These are phyloP conservation scores for Alloteropsis semialata DNA, from an alignment of 176 grass and related monocot genomes.

Conservation along the genomic window DNA sequence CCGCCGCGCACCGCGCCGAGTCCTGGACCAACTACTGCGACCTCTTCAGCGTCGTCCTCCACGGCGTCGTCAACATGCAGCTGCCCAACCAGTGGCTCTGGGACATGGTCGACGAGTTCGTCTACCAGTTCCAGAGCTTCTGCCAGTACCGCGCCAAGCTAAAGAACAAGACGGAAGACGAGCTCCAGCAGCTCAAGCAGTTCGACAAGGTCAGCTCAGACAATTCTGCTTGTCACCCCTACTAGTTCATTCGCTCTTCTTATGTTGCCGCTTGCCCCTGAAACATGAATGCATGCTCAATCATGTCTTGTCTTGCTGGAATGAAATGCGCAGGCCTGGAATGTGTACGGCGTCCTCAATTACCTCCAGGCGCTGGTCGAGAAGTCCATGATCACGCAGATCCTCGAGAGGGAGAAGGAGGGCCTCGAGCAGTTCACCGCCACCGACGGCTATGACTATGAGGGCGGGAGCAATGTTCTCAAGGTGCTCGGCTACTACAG, in stretches of 20 bases:
- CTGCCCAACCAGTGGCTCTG: slow-evolving; percentile 99
- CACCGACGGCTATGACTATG: slow-evolving; percentile 85
- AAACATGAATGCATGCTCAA: background rate
- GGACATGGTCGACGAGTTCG: slow-evolving; percentile 99
- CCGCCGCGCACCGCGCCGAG: slow-evolving; percentile 69
- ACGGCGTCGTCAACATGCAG: slow-evolving; percentile 99
- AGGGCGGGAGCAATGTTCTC: slow-evolving; percentile 92
- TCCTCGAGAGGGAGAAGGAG: slow-evolving; percentile 91
- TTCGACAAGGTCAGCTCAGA: slow-evolving; percentile 55
- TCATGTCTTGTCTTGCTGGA: background rate
- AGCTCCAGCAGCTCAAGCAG: slow-evolving; percentile 80
- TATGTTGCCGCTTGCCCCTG: background rate
- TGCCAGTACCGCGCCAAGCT: slow-evolving; percentile 93
- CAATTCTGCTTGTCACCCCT: background rate
- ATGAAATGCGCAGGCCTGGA: slow-evolving; percentile 66
- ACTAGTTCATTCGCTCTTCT: background rate
- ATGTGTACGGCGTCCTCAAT: slow-evolving; percentile 92
- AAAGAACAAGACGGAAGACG: slow-evolving; percentile 83
- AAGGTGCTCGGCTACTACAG: slow-evolving; percentile 99
- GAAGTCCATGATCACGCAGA: slow-evolving; percentile 88
- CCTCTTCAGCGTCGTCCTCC: slow-evolving; percentile 86
- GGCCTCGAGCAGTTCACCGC: slow-evolving; percentile 89
- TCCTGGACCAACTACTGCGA: slow-evolving; percentile 97
- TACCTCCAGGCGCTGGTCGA: slow-evolving; percentile 97
- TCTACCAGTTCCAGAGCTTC: slow-evolving; percentile 98